Evolutionary conservation across 805 yeast species (phyloP), one percentile per base, ranked within the genome.

Genomic region (Spathaspora sp.): DNA sequence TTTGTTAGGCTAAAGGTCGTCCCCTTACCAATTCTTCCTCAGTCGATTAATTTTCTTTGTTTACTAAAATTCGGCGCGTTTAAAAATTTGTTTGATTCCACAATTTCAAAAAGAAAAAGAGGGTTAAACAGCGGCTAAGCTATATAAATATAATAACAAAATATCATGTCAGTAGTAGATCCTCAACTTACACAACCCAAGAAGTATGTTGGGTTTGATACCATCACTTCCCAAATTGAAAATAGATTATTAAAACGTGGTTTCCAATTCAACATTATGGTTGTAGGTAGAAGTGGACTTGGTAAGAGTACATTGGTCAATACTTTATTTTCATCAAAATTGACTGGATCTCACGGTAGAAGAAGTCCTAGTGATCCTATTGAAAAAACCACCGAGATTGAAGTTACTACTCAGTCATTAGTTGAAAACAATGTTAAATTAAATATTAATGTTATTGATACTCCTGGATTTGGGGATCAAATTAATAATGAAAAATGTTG

Each of bases 381-480:
- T 55, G 87, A 87, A 57, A 87, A 87, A 60, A 93, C 99, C 29
- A 82, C 96, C 3, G 97, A 91, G 66, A 87, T 93, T 67, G 80
- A 82, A 56, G 85, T 85, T 26, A 77, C 84, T 28, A 69, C 80
- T n/a, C 92, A 86, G 55, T 77, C 80, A 16, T 77, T 94, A 57
- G 70, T 83, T 52, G 99, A 94, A 71, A 91, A 90, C 67, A 88
- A 87, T 57, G 98, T 94, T 52, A 83, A 85, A 55, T 81, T 94
- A 66, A 86, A 86, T 62, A 75, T 94, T 57, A 92, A 90, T 61
- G 84, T 94, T 51, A 89, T 94, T 65, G 99, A 94, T 67, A 94
- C 99, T 2, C 98, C 98, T 18, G 98, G 98, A 14, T 94, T 90
- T 76, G 98, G 97, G 40, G 99, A 94, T 76, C 97, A 89, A 72